Conservation (phyloP, 306 rosid species). For the Clitoria ternatea region DNA sequence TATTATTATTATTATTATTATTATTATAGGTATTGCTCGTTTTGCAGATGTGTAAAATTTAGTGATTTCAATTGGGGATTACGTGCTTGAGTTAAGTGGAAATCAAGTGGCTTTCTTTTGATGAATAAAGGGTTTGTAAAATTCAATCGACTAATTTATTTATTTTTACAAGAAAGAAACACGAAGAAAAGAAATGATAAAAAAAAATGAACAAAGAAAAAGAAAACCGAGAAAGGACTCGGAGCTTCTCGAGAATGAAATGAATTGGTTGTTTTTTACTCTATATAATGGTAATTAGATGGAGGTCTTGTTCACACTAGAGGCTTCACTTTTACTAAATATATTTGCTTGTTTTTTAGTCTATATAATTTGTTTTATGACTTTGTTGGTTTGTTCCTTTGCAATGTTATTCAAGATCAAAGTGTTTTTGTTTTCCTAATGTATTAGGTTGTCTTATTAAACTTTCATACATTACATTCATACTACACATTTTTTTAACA, state of each 20-base stretch:
- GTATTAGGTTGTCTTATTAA: background rate
- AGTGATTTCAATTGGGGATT: slow-evolving; percentile 3
- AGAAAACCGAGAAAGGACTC: background rate
- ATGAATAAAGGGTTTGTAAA: background rate
- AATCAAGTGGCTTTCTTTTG: background rate
- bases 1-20: background rate
- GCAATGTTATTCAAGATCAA: background rate
- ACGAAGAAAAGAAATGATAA: background rate
- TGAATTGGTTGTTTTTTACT: background rate
- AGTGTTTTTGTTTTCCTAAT: background rate
- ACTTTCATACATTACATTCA: too few relatives aligned
- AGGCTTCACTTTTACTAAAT: background rate
- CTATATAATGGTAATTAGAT: background rate
- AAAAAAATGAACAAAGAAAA: background rate
- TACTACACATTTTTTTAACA: background rate
- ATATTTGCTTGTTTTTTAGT: background rate
- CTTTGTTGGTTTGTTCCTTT: background rate
- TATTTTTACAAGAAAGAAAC: background rate
- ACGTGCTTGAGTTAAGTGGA: background rate
- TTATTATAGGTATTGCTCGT: background rate
- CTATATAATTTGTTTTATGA: background rate
- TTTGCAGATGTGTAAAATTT: background rate
- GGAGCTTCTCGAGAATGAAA: background rate
- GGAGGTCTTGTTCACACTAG: background rate
- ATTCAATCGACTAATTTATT: background rate